phyloP scores from a whole-genome alignment of 306 rosid species.

The Rubus parviflorus region DNA sequence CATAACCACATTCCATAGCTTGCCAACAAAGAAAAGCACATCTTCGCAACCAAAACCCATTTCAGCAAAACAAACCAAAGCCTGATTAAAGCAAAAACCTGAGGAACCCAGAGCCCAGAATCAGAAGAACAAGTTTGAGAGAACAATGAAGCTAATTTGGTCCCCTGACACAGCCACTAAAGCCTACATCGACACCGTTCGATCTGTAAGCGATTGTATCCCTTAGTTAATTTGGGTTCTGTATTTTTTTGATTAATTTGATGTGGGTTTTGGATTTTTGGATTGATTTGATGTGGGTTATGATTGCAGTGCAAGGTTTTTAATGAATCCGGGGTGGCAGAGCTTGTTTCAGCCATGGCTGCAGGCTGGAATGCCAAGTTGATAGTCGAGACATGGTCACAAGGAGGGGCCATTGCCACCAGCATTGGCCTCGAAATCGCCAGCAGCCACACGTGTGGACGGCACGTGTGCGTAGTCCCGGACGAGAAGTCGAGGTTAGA shows the following conservation, averaged over 20 bases:
- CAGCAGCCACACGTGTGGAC: slow-evolving; percentile 60
- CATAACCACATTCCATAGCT: neutral
- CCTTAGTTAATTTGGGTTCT: neutral
- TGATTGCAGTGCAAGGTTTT: slow-evolving; percentile 51
- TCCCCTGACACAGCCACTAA: slow-evolving; percentile 83
- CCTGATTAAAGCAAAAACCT: neutral
- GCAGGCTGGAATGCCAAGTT: slow-evolving; percentile 89
- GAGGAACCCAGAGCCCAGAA: neutral
- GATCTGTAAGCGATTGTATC: slow-evolving; percentile 47
- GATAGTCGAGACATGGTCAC: slow-evolving; percentile 92
- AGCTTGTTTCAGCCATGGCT: slow-evolving; percentile 86
- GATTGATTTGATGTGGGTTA: slow-evolving; percentile 10
- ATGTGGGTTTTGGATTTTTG: neutral
- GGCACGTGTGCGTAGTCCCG: slow-evolving; percentile 81
- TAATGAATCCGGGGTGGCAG: slow-evolving; percentile 78
- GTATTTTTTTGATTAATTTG: neutral
- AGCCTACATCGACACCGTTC: slow-evolving; percentile 85
- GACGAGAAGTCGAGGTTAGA: slow-evolving; percentile 69
- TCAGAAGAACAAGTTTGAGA: neutral
- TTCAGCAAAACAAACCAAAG: neutral
- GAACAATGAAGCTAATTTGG: slow-evolving; percentile 81
- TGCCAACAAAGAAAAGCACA: slow-evolving; percentile 13
- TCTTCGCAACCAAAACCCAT: neutral
- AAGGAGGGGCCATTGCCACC: slow-evolving; percentile 62
- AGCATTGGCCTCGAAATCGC: slow-evolving; percentile 79